Evolutionary conservation across 495 filamentous ascomycete species (phyloP), one percentile per base, ranked within the genome.

Genomic region (Immersiella caudata): DNA sequence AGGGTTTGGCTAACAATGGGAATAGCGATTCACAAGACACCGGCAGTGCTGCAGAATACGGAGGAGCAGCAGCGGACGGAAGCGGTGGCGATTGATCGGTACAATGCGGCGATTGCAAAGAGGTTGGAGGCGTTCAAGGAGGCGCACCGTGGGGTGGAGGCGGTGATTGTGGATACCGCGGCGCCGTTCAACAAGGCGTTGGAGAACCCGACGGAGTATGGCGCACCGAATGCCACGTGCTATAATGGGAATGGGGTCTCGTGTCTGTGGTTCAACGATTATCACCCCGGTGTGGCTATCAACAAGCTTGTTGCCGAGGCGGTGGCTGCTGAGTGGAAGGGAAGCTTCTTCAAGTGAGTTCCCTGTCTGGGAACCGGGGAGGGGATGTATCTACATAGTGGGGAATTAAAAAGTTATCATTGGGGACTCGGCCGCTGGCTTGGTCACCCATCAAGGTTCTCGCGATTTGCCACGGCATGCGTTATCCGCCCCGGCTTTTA

Each of bases 21-120:
- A 20, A 51, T 35, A 76, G 78, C 92, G 2, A 82, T 90, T n/a
- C 80, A 92, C 46, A 86, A 88, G 12, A 85, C 84, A 24, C 90
- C 90, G 0, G 69, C 84, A 8, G 86, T 86, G 55, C 64, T 78
- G 0, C 70, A 57, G 1, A 70, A 79, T 58, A 71, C 78, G 0
- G 40, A 71, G 40, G 66, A 58, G 4, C 12, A 63, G 6, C 65
- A 65, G 21, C 49, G 67, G 11, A 56, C 64, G 24, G 79, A 84
- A 67, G 74, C 71, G 6, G 74, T 62, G 0, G 72, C 77, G 1
- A 81, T 83, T 57, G 73, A 55, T 7, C 72, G 77, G 67, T 83
- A 77, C 73, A 83, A 84, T 67, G 68, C 49, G 0, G 63, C 71
- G 18, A 54, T 84, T 0, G 64, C 65, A 0, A 61, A 65, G 6